Conservation (phyloP, 1,139 yeast genomes). For the Blastobotrys persicus region DNA sequence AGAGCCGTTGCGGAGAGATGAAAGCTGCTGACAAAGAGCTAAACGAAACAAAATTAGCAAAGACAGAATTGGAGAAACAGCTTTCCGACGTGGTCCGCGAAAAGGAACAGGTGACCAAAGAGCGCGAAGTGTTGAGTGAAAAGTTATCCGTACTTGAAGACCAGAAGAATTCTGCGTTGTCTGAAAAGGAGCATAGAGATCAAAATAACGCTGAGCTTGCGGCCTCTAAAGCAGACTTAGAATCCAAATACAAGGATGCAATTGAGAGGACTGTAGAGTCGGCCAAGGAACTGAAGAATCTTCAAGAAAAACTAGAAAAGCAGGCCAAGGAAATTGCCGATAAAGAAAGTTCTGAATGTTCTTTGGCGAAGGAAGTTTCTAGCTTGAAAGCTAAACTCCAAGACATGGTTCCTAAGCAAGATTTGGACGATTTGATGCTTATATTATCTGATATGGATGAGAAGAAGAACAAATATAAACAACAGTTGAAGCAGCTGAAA, state of each 20-base stretch:
- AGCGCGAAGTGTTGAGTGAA: conserved; percentile 3
- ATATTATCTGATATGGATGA: conserved; percentile 75
- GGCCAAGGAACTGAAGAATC: conserved; percentile 7
- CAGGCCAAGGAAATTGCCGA: conserved; percentile 5
- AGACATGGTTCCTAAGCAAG: conserved; percentile 53
- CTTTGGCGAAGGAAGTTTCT: conserved; percentile 9
- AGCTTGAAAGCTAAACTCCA: conserved; percentile 18
- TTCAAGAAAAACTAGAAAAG: not conserved
- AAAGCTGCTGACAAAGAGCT: conserved; percentile 5
- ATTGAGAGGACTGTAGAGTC: conserved; percentile 8
- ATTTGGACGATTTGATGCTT: conserved; percentile 73
- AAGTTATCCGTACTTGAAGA: conserved; percentile 1
- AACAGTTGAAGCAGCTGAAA: conserved; percentile 49
- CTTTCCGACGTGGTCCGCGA: conserved; percentile 9
- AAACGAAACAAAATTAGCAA: conserved; percentile 8
- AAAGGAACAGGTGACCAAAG: conserved; percentile 11
- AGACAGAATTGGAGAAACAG: conserved; percentile 4
- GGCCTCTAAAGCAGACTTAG: not conserved
- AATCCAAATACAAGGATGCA: conserved; percentile 15
- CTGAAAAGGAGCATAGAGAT: not conserved
- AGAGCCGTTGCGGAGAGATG: not conserved
- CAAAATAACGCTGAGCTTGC: not conserved
- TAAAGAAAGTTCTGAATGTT: conserved; percentile 8
- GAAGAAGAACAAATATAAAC: conserved; percentile 57
- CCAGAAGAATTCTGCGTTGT: no score